Percentiles rank a stretch among this genome's conserved stretches.
These are phyloP conservation scores for Verruconis gallopava DNA, from an alignment of 2,329 filamentous ascomycete genomes.

Conservation along the genomic window DNA sequence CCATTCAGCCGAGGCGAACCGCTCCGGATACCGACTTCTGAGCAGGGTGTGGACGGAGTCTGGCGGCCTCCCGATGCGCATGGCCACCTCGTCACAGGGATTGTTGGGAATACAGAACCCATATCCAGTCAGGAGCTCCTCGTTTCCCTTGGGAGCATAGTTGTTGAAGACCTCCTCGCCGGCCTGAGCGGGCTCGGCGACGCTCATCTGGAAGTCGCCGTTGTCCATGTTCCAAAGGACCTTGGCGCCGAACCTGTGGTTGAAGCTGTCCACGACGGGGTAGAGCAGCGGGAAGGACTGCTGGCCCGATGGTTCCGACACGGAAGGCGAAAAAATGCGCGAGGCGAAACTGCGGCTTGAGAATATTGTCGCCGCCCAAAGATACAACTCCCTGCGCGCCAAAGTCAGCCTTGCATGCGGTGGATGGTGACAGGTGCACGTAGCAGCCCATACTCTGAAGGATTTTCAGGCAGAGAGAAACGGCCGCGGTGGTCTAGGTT, in stretches of 20 bases:
- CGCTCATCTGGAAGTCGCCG: slow-evolving; percentile 26
- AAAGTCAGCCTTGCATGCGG: too few relatives aligned
- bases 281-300: slow-evolving; percentile 32
- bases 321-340: slow-evolving; percentile 7
- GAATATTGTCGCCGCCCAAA: slow-evolving; percentile 40
- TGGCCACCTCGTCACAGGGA: slow-evolving; percentile 32
- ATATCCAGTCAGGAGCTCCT: slow-evolving; percentile 40
- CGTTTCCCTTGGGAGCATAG: slow-evolving; percentile 40
- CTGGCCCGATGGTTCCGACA: slow-evolving; percentile 14
- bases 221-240: slow-evolving; percentile 35
- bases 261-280: slow-evolving; percentile 36
- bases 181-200: slow-evolving; percentile 20
- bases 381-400: slow-evolving; percentile 34
- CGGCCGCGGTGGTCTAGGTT: too few relatives aligned
- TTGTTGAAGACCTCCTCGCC: slow-evolving; percentile 39
- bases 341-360: slow-evolving; percentile 40
- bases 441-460: too few relatives aligned
- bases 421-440: too few relatives aligned
- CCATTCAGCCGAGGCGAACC: slow-evolving; percentile 22
- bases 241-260: slow-evolving; percentile 33
- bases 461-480: too few relatives aligned
- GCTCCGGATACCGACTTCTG: slow-evolving; percentile 19
- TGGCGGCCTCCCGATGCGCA: slow-evolving; percentile 29
- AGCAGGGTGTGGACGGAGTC: slow-evolving; percentile 22
- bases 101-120: slow-evolving; percentile 38